Conservation (phyloP, 768 basidiomycete genomes). For the Crepidotus variabilis region DNA sequence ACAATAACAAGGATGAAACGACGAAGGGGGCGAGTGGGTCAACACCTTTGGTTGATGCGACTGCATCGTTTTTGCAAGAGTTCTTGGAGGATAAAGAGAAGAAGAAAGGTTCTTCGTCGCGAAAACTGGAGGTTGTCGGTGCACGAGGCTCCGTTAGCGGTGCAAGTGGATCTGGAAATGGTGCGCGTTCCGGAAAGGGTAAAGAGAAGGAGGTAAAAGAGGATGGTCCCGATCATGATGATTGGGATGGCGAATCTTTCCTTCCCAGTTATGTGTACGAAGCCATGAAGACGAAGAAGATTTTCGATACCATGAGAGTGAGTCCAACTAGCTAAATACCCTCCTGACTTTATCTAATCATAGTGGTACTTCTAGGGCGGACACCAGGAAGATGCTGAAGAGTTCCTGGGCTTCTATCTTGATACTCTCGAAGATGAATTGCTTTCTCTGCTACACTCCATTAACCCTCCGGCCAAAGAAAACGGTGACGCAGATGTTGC, state of each 20-base stretch:
- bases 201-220: constrained; percentile 23
- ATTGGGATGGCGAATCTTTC: constrained; percentile 62
- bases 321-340: constrained; percentile 24
- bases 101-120: constrained; percentile 14
- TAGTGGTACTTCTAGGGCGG: constrained; percentile 51
- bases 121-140: constrained; percentile 10
- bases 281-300: constrained; percentile 89
- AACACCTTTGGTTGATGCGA: constrained; percentile 64
- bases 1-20: constrained; percentile 9
- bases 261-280: constrained; percentile 86
- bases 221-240: constrained; percentile 44
- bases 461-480: constrained; percentile 35
- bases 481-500: constrained; percentile 17
- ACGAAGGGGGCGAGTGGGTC: constrained; percentile 24
- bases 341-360: not conserved
- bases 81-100: constrained; percentile 42
- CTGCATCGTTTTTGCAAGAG: constrained; percentile 73
- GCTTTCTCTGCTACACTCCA: constrained; percentile 54
- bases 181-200: constrained; percentile 21
- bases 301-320: constrained; percentile 91
- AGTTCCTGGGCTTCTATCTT: constrained; percentile 96
- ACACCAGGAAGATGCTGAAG: constrained; percentile 97
- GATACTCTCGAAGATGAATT: constrained; percentile 95
- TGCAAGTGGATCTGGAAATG: constrained; percentile 15
- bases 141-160: constrained; percentile 7